A percentile compares a stretch with the other conserved stretches of the same genome.
Evolutionary conservation across 2,329 filamentous ascomycete species (phyloP).

Genomic region (Colletotrichum chlorophyti): DNA sequence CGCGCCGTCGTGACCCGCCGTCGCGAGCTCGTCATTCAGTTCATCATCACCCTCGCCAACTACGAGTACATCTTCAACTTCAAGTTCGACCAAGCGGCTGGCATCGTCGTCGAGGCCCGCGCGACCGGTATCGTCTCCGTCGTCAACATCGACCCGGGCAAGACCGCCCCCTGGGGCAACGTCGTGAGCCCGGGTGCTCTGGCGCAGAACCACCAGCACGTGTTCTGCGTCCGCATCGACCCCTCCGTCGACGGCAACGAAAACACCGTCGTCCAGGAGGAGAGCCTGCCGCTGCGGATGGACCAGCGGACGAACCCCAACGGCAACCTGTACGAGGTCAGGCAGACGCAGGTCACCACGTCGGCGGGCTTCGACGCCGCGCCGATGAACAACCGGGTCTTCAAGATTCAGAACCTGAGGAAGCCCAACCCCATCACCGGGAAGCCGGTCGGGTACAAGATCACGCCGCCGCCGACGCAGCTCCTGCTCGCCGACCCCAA

Average conservation of each 20-base stretch:
- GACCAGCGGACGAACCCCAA: conserved; percentile 52
- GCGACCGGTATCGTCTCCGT: conserved; percentile 49
- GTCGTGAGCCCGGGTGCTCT: conserved; percentile 60
- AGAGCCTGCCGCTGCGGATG: conserved; percentile 59
- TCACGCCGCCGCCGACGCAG: conserved; percentile 43
- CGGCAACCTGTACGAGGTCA: conserved; percentile 51
- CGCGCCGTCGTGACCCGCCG: conserved; percentile 57
- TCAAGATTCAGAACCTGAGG: conserved; percentile 20
- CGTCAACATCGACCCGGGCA: conserved; percentile 54
- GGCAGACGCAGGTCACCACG: conserved; percentile 49
- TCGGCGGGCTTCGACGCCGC: conserved; percentile 50
- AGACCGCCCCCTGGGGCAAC: conserved; percentile 52
- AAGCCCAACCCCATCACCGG: conserved; percentile 41
- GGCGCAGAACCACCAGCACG: conserved; percentile 65
- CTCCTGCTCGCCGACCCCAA: conserved; percentile 37
- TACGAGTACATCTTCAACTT: conserved; percentile 55
- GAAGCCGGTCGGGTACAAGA: conserved; percentile 44
- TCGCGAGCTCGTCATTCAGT: conserved; percentile 61
- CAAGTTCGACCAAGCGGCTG: conserved; percentile 56
- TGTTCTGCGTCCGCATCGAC: conserved; percentile 61
- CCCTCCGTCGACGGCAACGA: conserved; percentile 60
- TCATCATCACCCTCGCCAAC: conserved; percentile 64
- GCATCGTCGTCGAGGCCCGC: conserved; percentile 29
- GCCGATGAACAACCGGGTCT: conserved; percentile 44
- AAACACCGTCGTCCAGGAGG: conserved; percentile 61